phyloP scores from a whole-genome alignment of 352 stramenopile genomes.

The Phytopythium aichiense region DNA sequence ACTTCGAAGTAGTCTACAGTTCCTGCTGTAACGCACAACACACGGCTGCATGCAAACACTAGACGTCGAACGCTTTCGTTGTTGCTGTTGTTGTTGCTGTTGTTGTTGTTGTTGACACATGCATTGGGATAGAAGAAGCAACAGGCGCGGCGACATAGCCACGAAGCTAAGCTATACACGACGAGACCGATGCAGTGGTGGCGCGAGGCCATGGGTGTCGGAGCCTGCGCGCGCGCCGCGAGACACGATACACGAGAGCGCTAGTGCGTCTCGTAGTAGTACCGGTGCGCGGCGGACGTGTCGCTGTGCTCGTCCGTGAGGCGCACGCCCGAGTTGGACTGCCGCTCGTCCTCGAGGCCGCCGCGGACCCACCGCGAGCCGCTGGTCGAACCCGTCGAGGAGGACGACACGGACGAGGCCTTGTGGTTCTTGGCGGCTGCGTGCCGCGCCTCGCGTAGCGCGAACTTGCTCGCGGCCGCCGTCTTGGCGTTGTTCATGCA shows the following conservation, averaged over 20 bases:
- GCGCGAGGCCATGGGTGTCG: not conserved
- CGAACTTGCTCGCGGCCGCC: constrained; percentile 18
- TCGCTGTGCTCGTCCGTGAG: constrained; percentile 2
- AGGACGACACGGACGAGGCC: constrained; percentile 13
- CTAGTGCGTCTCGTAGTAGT: constrained; percentile 8
- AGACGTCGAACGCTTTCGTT: not conserved
- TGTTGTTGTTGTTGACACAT: not conserved
- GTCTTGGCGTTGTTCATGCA: constrained; percentile 29
- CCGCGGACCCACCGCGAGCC: constrained; percentile 2
- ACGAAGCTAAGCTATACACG: not conserved
- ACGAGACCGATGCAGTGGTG: not conserved
- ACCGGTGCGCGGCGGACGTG: not conserved
- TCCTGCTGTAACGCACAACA: too few species aligned
- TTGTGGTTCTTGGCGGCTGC: constrained; percentile 14
- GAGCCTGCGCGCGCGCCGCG: not conserved
- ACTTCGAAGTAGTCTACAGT: not conserved
- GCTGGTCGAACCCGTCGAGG: constrained; percentile 20
- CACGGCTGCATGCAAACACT: too few species aligned
- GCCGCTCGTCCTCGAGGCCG: not conserved
- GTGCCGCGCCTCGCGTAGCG: constrained; percentile 15
- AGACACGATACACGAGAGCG: not conserved
- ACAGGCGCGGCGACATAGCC: not conserved
- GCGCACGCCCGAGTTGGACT: constrained; percentile 1
- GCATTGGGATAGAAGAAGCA: not conserved
- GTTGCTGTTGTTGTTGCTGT: not conserved